A percentile compares a stretch with the other conserved stretches of the same genome.
phyloP scores from a whole-genome alignment of 225 moss, liverwort and hornwort species.

The Pseudoscleropodium purum region DNA sequence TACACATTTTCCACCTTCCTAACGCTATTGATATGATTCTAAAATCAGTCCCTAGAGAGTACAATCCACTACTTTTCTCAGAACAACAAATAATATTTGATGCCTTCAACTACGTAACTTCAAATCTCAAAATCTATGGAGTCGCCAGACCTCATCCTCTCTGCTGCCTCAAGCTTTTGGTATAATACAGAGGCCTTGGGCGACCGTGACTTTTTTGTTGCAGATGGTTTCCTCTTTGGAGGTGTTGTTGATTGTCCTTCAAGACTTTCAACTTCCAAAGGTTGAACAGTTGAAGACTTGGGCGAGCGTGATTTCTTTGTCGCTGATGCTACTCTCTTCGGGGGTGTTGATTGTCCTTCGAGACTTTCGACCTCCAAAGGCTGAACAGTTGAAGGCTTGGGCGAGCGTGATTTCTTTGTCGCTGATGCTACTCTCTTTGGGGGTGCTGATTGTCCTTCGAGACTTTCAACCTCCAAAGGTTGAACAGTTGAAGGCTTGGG shows the following conservation, averaged over 20 bases:
- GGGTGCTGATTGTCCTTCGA: neutral
- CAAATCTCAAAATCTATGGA: conserved; percentile 34
- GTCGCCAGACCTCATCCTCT: neutral
- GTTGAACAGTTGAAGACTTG: neutral
- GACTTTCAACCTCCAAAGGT: neutral
- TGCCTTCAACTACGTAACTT: neutral
- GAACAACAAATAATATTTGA: neutral
- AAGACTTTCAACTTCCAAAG: neutral
- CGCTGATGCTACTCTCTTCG: neutral
- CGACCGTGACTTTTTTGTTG: neutral
- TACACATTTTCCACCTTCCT: conserved; percentile 7
- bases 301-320: conserved; percentile 3
- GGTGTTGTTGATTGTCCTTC: neutral
- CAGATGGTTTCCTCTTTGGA: neutral
- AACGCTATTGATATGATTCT: neutral
- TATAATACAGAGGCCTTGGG: conserved; percentile 7
- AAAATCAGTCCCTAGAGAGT: neutral
- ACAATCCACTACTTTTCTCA: neutral
- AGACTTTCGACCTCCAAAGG: neutral
- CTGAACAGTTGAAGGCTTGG: neutral
- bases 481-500: neutral
- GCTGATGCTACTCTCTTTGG: neutral
- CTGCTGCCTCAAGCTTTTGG: conserved; percentile 29
- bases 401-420: conserved; percentile 1
- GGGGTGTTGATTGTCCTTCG: neutral